Evolutionary conservation across 176 grass and related monocot genomes (phyloP).

Genomic region (Avena atlantica): DNA sequence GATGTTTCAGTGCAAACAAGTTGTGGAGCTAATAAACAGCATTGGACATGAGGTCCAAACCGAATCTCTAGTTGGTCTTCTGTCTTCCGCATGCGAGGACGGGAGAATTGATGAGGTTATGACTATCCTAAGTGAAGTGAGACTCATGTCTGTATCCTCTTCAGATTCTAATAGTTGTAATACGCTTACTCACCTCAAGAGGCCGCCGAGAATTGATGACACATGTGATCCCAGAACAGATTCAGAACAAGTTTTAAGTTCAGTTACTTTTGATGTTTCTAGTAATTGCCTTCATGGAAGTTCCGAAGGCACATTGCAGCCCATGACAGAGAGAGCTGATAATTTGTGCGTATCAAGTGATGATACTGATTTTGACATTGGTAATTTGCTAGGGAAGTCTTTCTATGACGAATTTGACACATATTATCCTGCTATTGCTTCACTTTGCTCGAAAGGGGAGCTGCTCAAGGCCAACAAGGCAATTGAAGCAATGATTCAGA

Average conservation of each 20-base stretch:
- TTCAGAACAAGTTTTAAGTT: constrained; percentile 37
- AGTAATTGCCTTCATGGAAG: neutral
- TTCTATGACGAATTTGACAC: constrained; percentile 69
- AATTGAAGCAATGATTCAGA: constrained; percentile 79
- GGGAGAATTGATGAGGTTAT: constrained; percentile 78
- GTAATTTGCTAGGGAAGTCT: constrained; percentile 58
- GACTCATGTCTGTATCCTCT: constrained; percentile 56
- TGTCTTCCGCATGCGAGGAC: constrained; percentile 80
- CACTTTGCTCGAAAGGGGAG: constrained; percentile 77
- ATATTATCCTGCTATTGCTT: constrained; percentile 77
- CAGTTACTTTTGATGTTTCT: constrained; percentile 37
- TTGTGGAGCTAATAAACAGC: constrained; percentile 66
- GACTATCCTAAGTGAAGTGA: constrained; percentile 76
- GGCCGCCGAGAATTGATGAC: constrained; percentile 48
- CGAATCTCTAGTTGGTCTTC: constrained; percentile 64
- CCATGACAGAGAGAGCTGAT: constrained; percentile 48
- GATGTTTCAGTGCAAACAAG: constrained; percentile 77
- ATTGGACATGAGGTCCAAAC: constrained; percentile 65
- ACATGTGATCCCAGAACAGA: constrained; percentile 33
- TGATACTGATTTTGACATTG: constrained; percentile 48
- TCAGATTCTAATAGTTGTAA: constrained; percentile 40
- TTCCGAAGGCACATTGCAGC: constrained; percentile 26
- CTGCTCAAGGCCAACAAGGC: constrained; percentile 66
- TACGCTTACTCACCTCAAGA: constrained; percentile 48
- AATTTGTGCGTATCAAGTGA: constrained; percentile 35